Conservation (phyloP, 2,329 filamentous ascomycete genomes). For the Aspergillus floridensis region DNA sequence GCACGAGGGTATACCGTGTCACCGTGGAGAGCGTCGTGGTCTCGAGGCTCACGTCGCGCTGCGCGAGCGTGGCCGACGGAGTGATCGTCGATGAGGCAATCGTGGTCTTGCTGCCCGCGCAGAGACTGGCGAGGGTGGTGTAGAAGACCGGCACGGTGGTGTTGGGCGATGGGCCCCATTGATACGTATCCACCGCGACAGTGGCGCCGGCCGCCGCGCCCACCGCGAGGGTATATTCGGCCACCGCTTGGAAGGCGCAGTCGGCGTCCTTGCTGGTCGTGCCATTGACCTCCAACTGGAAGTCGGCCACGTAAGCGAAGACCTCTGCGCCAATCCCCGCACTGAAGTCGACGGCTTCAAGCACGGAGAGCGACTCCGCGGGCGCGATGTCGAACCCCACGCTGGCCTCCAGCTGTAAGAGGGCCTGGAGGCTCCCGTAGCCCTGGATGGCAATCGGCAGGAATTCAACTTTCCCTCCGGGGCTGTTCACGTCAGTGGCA, state of each 20-base stretch:
- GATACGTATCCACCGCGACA: conserved; percentile 7
- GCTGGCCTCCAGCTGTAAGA: conserved; percentile 6
- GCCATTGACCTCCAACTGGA: not conserved
- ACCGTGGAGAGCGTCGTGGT: not conserved
- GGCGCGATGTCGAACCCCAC: conserved; percentile 3
- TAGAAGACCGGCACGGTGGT: conserved; percentile 8
- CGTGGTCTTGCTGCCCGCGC: not conserved
- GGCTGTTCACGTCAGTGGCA: not conserved
- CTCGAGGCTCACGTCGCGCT: not conserved
- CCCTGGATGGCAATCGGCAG: conserved; percentile 5
- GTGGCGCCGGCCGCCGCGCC: conserved; percentile 8
- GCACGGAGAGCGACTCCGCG: not conserved
- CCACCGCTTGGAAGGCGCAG: conserved; percentile 4
- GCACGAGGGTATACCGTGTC: conserved; percentile 1
- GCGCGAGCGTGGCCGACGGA: not conserved
- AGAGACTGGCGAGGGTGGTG: conserved; percentile 8
- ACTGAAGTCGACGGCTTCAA: not conserved
- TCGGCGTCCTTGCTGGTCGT: not conserved
- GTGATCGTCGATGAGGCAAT: not conserved
- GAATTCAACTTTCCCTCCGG: conserved; percentile 8
- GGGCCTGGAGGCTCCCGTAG: conserved; percentile 3
- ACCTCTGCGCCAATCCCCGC: conserved; percentile 1
- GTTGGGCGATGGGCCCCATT: conserved; percentile 5
- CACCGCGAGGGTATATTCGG: conserved; percentile 8
- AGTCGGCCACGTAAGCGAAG: conserved; percentile 8